Evolutionary conservation across 2,329 filamentous ascomycete species (phyloP), one percentile per base, ranked within the genome.

Genomic region (Pseudocercospora pini-densiflorae): DNA sequence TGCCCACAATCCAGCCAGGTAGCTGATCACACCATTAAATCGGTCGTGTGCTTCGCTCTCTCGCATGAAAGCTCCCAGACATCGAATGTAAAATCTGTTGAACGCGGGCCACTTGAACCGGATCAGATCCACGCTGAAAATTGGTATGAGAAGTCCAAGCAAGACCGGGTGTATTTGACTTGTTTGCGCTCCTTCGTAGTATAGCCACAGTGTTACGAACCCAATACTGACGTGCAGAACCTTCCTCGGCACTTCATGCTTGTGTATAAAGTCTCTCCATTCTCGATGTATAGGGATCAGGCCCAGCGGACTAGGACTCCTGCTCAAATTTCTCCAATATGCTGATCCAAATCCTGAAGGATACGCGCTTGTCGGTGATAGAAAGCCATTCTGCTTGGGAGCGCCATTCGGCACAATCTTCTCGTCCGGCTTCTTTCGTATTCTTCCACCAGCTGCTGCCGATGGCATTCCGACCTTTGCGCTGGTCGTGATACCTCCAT

Each of bases 1-100:
- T 33, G 89, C 85, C 89, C 93, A 97, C 29, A 93, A 90, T 64
- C 95, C 95, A 7, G 97, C 87, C 9, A 99, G 88, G 80, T 98
- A 99, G 84, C 92, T 97, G 71, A 99, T 96, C 72, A 98, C 94
- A 61, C 95, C 95, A 78, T 99, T 99, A 85, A 93, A 99, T 60
- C 93, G 92, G 57, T 90, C 86, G 66, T 79, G 77, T 72, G 94
- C 97, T 81, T 99, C 95, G 70, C 91, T 95, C 82, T 99, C 95
- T 62, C 95, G 92, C 95, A 99, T 99, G 73, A 99, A 85, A 0
- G 94, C 93, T 55, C 95, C 95, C 14, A 98, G 82, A 43, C 88
- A 86, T 64, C 87, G 88, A 73, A 98, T 94, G 79, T 98, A 99
- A 64, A 97, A 78, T 43, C 90, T 86, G 79, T 99, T 99, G 75